These are phyloP conservation scores for Pseudofabraea citricarpa DNA, from an alignment of 2,329 filamentous ascomycete genomes.

Conservation along the genomic window DNA sequence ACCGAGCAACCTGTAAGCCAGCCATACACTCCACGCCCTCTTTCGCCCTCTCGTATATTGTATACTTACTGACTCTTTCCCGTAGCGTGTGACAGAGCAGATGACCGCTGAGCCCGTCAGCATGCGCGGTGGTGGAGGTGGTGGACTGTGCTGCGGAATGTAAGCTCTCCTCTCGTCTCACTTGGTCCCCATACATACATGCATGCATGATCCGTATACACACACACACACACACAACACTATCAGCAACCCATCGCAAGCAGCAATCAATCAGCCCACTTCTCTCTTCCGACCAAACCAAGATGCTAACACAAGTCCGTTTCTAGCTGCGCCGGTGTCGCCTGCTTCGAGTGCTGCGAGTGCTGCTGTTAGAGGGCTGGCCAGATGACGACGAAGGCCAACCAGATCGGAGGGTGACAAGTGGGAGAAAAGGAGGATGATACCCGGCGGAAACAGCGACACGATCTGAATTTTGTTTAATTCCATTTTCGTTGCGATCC, in stretches of 20 bases:
- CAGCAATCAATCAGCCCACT: too few relatives aligned
- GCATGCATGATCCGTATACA: too few relatives aligned
- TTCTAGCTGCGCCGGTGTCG: conserved; percentile 22
- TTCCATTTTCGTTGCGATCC: too few relatives aligned
- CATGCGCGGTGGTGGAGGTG: conserved; percentile 31
- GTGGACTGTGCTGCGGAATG: conserved; percentile 23
- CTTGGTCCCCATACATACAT: too few relatives aligned
- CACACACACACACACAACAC: too few relatives aligned
- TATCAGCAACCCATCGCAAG: too few relatives aligned
- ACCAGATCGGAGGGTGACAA: not conserved
- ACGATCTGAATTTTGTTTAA: not conserved
- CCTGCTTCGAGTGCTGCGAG: conserved; percentile 25
- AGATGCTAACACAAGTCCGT: conserved; percentile 1
- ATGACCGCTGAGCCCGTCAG: conserved; percentile 23
- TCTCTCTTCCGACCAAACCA: too few relatives aligned
- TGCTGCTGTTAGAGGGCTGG: conserved; percentile 21
- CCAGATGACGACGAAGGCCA: not conserved
- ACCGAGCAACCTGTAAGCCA: conserved; percentile 22
- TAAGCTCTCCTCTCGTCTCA: conserved; percentile 15
- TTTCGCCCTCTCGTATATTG: too few relatives aligned
- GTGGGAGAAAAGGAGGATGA: not conserved
- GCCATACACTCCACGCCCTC: too few relatives aligned
- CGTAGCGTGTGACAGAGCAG: conserved; percentile 19
- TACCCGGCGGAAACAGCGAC: not conserved
- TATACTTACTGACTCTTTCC: too few relatives aligned